phyloP scores from a whole-genome alignment of 1,284 basidiomycete genomes.

The Melanopsichium pennsylvanicum region DNA sequence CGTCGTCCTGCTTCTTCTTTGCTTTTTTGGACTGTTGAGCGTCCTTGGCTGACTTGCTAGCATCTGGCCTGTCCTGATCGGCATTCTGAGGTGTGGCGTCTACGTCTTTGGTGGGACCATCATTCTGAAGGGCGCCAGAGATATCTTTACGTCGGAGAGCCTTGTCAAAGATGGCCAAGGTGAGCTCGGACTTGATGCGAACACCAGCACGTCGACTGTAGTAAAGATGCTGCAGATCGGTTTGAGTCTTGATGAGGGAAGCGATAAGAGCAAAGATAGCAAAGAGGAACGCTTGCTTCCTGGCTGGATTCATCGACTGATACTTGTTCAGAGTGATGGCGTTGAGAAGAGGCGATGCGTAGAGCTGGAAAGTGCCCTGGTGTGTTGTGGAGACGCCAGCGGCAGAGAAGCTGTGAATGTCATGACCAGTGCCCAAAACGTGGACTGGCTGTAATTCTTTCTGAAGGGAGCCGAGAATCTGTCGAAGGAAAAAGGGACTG shows the following conservation, averaged over 20 bases:
- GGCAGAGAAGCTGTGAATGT: too few species aligned
- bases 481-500: slow-evolving; percentile 47
- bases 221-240: slow-evolving; percentile 80
- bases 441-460: background rate
- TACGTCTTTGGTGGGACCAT: slow-evolving; percentile 67
- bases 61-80: slow-evolving; percentile 27
- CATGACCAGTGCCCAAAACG: too few species aligned
- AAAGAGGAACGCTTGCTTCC: slow-evolving; percentile 40
- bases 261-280: slow-evolving; percentile 36
- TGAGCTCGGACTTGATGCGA: slow-evolving; percentile 77
- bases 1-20: slow-evolving; percentile 8
- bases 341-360: background rate
- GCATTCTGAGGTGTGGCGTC: slow-evolving; percentile 69
- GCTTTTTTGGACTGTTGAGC: background rate
- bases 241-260: slow-evolving; percentile 38
- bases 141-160: slow-evolving; percentile 84
- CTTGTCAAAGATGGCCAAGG: slow-evolving; percentile 87
- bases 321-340: background rate
- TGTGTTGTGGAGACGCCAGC: background rate
- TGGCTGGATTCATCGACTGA: slow-evolving; percentile 9
- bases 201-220: slow-evolving; percentile 74
- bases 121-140: slow-evolving; percentile 74
- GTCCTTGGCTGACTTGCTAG: background rate
- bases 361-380: background rate
- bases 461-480: slow-evolving; percentile 36